Percentiles rank a stretch among this genome's conserved stretches.
Conservation (phyloP, 169 alveolate genomes). For the Cryptosporidium bovis region DNA sequence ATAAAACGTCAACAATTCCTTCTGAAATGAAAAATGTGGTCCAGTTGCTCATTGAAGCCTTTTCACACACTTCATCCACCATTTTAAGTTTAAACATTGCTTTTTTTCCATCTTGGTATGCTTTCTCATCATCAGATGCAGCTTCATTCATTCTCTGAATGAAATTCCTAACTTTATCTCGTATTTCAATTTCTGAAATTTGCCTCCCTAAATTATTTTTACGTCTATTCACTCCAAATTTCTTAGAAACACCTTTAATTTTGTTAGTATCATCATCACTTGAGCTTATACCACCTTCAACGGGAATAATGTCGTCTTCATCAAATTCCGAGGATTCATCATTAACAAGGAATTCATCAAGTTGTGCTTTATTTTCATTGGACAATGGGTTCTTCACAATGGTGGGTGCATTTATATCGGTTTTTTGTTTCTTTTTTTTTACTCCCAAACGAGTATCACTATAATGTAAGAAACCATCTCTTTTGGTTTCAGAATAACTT, state of each 20-base stretch:
- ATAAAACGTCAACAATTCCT: slow-evolving; percentile 85
- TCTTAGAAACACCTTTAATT: background rate
- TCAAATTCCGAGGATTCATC: slow-evolving; percentile 58
- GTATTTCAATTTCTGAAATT: slow-evolving; percentile 37
- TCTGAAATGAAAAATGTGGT: slow-evolving; percentile 84
- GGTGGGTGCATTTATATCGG: too few species aligned
- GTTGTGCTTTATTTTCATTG: background rate
- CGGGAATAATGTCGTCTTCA: slow-evolving; percentile 64
- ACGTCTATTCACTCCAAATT: background rate
- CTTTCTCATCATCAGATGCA: slow-evolving; percentile 31
- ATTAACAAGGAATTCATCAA: slow-evolving; percentile 42
- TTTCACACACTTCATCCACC: slow-evolving; percentile 82
- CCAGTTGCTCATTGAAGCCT: slow-evolving; percentile 84
- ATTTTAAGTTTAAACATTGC: slow-evolving; percentile 85
- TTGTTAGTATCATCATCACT: background rate
- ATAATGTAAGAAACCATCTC: too few species aligned
- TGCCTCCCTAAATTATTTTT: background rate
- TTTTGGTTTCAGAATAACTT: too few species aligned
- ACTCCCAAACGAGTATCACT: too few species aligned
- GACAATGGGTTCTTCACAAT: too few species aligned
- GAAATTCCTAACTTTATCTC: slow-evolving; percentile 36
- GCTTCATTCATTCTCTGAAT: slow-evolving; percentile 57
- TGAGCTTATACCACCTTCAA: slow-evolving; percentile 65
- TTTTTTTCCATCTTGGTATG: slow-evolving; percentile 80
- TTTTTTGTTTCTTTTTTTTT: too few species aligned